Evolutionary conservation across 1,139 yeast genomes (phyloP), one percentile per base, ranked within the genome.

Genomic region (Geotrichum histeridarum): DNA sequence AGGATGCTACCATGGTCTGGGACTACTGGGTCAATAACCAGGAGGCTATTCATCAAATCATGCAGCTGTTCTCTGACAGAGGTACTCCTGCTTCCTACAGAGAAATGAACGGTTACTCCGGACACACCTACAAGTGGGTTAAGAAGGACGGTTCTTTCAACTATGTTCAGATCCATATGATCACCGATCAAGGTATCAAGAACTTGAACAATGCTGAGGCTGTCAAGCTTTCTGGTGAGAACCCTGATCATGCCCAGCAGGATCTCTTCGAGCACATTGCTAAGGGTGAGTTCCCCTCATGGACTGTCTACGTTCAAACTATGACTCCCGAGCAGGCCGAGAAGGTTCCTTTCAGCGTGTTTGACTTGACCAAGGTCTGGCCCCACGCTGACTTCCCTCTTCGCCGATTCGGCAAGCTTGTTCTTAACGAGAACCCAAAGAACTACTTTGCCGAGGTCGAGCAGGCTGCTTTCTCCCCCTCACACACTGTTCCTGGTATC

Each of bases 401-500:
- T 71, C 79, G 90, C 72, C 78, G 79, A 66, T 83, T 85, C 70
- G 93, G 91, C 68, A 79, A 80, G 72, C 77, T 85, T 61, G 77
- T 79, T 33, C 76, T 85, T 67, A 83, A 85, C 73, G 81, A 80
- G 71, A 85, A 85, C 74, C 87, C 90, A 60, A 74, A 80, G 70
- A 85, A 85, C 73, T 85, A 84, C 75, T 84, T 84, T 73, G 89
- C 89, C 62, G 91, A 85, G 69, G 83, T 84, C 65, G 93, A 85
- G 73, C 91, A 84, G 72, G 84, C 85, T 60, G 91, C 91, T 11
- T 85, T 86, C 73, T 77, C 90, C 48, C 95, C 95, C 58, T 79
- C 90, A 42, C 89, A 87, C 73, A 81, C 90, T 41, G 88, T 87
- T 55, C 95, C 95, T 56, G 87, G 85, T 64, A 82, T 84, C 78